Base-by-base conservation (phyloP, 495 filamentous ascomycete species). In the Chaetomium cochliodes region DNA sequence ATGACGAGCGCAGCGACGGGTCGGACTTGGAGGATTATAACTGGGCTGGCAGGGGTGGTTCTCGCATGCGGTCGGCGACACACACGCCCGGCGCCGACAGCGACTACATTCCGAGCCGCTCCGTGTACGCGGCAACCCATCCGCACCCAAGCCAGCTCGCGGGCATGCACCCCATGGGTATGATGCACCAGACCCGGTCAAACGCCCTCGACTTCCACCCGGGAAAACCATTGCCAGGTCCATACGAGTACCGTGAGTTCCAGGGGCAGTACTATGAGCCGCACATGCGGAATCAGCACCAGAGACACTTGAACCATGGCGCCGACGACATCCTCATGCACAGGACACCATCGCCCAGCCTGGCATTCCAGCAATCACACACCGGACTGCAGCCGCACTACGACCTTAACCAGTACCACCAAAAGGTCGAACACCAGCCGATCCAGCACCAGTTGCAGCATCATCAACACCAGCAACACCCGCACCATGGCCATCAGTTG, bases 181-280 rank as follows among this genome's bases (percentile, higher is more conserved):
- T 71, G 60, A 42, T 70, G 50, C 80, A 79, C 52, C 67, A 67
- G 18, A 80, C 83, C 58, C 74, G 73, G 57, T 88, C 88, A 3
- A 81, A 82, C 1, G 37, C 22, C 26, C 90, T 87, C 69, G 81
- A 87, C 50, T 81, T 81, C 62, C 87, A 90, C 69, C 86, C 88
- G 11, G 85, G 84, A 18, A 84, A 84, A 69, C 81, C 84, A 5
- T 67, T 85, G 54, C 84, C 88, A 6, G 69, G 78, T 28, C 75
- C 78, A 76, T 77, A 87, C 84, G 80, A 81, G 74, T 58, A 81
- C 72, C 64, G 76, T 61, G 64, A 84, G 79, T 65, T 78, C 74
- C 68, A 78, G 15, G 78, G 81, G 46, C 84, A 87, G 56, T 92
- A 90, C 75, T 87, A 88, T 67, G 87, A 88, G 64, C 80, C 80